Evolutionary conservation across 2,329 filamentous ascomycete species (phyloP), one percentile per base, ranked within the genome.

Genomic region (Colletotrichum acutatum): DNA sequence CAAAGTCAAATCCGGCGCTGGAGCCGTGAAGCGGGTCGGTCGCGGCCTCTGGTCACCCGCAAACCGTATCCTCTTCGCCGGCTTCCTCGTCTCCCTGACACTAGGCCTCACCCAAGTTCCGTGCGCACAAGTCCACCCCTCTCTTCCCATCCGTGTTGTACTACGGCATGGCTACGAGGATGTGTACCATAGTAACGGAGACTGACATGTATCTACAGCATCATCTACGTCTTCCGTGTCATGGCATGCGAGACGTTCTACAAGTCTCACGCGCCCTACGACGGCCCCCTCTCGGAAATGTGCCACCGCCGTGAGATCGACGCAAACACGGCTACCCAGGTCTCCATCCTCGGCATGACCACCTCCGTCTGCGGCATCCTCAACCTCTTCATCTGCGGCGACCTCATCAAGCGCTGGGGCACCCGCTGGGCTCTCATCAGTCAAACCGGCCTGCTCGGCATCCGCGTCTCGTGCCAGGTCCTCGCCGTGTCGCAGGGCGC

Each of bases 191-290:
- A 22, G 19, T 9, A n/a, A 22, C 37, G 28, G 71, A 56, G 65
- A 70, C 37, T 72, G 52, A 71, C 65, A 49, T 49, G 42, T 22
- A 26, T 28, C 3, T 8, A 12, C 66, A 84, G 86, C 4, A 81
- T 88, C 5, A 82, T 93, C 58, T 93, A 92, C 79, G 90, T 92
- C 28, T 93, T 94, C 76, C 90, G 91, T 70, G 79, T 93, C 1
- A 94, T 94, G 91, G 90, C 90, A 62, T 94, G 92, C 80, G 90
- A 94, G 67, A 87, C 88, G 64, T 94, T 90, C 79, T 94, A 94
- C 80, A 83, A 86, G 46, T 83, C 83, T 2, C 88, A 93, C 76
- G 85, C 88, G 14, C 85, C 86, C 0, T 88, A 83, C 62, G 76
- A 82, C 11, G 86, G 85, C 1, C 72, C 72, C 30, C 76, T 80